These are phyloP conservation scores for Taphrina flavorubra DNA, from an alignment of 1,139 yeast species.

Conservation along the genomic window DNA sequence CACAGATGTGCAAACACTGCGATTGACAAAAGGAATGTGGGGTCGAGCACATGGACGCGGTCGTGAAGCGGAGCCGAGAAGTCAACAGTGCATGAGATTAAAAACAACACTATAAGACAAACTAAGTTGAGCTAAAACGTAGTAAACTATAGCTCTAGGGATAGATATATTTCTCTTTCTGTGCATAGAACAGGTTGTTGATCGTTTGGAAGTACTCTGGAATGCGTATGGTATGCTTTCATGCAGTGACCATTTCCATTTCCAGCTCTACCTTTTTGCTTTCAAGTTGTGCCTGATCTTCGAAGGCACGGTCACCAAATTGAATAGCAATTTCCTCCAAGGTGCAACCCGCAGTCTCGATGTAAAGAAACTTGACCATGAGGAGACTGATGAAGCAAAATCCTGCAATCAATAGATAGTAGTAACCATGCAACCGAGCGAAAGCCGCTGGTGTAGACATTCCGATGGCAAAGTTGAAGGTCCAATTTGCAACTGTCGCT, in stretches of 20 bases:
- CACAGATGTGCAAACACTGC: no score
- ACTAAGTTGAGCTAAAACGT: no score
- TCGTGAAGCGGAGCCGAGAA: no score
- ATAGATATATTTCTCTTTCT: no score
- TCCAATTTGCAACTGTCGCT: conserved; percentile 12
- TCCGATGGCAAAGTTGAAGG: conserved; percentile 15
- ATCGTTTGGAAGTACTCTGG: no score
- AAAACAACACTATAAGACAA: no score
- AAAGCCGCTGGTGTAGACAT: conserved; percentile 17
- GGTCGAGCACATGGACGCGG: no score
- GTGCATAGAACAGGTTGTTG: no score
- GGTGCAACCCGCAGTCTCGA: conserved; percentile 12
- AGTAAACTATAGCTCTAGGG: no score
- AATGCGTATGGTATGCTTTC: no score
- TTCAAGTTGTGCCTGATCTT: background rate
- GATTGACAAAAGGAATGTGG: no score
- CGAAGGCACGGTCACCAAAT: conserved; percentile 14
- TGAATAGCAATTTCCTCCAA: conserved; percentile 11
- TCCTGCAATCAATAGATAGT: conserved; percentile 7
- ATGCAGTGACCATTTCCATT: background rate
- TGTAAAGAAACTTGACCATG: conserved; percentile 5
- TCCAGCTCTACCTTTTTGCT: background rate
- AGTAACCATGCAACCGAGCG: conserved; percentile 4
- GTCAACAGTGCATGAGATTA: no score
- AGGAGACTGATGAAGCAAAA: conserved; percentile 14